Evolutionary conservation across 2,329 filamentous ascomycete genomes (phyloP).

Genomic region (Aquanectria penicillioides): DNA sequence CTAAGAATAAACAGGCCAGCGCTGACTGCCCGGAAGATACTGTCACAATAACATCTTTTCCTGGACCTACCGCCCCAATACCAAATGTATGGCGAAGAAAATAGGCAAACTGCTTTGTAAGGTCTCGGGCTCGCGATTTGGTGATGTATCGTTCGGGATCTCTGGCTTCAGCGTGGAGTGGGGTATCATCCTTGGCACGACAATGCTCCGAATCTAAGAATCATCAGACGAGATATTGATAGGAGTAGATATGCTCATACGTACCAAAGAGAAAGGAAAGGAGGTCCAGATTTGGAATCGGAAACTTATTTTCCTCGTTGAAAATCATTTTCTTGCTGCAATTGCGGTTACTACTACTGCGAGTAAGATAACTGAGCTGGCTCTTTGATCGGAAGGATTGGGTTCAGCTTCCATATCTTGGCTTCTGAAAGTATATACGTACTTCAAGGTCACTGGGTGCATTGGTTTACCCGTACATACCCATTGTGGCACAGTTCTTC

Average conservation of each 20-base stretch:
- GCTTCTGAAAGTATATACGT: not conserved
- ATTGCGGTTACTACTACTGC: no score
- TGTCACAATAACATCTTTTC: slow-evolving; percentile 64
- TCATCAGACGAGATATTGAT: not conserved
- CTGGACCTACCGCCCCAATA: slow-evolving; percentile 59
- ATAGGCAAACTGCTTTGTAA: slow-evolving; percentile 64
- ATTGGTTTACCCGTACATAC: no score
- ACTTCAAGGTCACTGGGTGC: no score
- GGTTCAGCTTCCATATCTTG: not conserved
- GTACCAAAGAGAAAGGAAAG: slow-evolving; percentile 57
- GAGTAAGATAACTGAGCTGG: not conserved
- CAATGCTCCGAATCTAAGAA: slow-evolving; percentile 48
- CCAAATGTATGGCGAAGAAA: slow-evolving; percentile 63
- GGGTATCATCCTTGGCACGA: slow-evolving; percentile 55
- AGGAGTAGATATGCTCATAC: not conserved
- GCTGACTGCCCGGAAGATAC: slow-evolving; percentile 67
- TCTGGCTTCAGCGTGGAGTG: slow-evolving; percentile 67
- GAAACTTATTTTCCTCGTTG: slow-evolving; percentile 41
- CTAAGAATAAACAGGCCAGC: slow-evolving; percentile 63
- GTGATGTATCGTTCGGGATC: slow-evolving; percentile 64
- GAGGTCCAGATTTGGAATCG: slow-evolving; percentile 53
- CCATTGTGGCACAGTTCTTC: no score
- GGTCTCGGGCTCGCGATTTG: slow-evolving; percentile 57
- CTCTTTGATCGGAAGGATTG: not conserved
- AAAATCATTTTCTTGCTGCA: slow-evolving; percentile 47